Evolutionary conservation across 202 grass and related monocot genomes (phyloP).

Genomic region (Zizania palustris): DNA sequence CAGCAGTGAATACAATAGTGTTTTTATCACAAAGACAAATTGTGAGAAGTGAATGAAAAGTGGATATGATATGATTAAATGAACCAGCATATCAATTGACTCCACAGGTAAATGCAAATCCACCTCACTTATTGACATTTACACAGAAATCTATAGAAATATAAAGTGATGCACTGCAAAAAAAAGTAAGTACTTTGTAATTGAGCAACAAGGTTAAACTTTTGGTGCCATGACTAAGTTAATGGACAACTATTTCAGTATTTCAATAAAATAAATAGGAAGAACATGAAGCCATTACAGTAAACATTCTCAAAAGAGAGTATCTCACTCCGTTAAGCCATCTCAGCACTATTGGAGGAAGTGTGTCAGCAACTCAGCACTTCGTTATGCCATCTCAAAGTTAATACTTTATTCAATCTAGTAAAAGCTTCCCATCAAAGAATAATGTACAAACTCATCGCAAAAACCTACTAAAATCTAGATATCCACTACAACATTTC

Average conservation of each 20-base stretch:
- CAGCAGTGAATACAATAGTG: neutral
- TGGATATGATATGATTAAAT: neutral
- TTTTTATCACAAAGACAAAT: neutral
- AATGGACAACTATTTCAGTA: neutral
- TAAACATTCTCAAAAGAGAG: neutral
- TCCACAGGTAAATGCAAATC: neutral
- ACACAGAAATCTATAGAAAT: neutral
- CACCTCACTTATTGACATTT: neutral
- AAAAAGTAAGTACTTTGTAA: neutral
- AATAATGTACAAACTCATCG: too few relatives aligned
- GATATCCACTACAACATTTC: constrained; percentile 4
- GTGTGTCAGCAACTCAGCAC: neutral
- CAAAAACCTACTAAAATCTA: constrained; percentile 10
- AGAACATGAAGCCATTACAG: neutral
- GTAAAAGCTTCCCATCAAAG: neutral
- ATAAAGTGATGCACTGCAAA: neutral
- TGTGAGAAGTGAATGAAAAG: constrained; percentile 1
- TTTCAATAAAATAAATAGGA: neutral
- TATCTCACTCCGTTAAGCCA: too few relatives aligned
- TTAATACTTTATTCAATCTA: neutral
- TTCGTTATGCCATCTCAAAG: neutral
- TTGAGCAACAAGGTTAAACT: neutral
- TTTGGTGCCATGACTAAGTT: neutral
- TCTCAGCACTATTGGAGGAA: too few relatives aligned
- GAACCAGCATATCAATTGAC: neutral